Conservation (phyloP, 768 basidiomycete species). For the Floccularia luteovirens region DNA sequence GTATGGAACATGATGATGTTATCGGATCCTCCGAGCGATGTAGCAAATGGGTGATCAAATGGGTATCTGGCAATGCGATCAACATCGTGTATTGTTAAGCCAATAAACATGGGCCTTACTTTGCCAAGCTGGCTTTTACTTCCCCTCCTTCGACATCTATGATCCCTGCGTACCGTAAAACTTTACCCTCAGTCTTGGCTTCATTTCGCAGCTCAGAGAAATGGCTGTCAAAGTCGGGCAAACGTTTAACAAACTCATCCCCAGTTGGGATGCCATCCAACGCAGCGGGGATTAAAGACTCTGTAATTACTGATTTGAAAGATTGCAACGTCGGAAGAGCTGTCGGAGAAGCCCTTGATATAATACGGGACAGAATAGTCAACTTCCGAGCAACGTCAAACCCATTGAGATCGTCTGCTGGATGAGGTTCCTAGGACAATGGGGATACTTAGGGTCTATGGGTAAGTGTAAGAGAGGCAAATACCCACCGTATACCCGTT, state of each 20-base stretch:
- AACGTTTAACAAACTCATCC: constrained; percentile 72
- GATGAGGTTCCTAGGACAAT: constrained; percentile 80
- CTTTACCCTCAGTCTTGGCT: constrained; percentile 73
- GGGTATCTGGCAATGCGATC: constrained; percentile 57
- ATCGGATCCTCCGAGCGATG: constrained; percentile 91
- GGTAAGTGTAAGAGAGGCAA: not conserved
- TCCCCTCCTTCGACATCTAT: constrained; percentile 68
- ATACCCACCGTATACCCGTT: constrained; percentile 85
- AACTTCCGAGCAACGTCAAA: constrained; percentile 97
- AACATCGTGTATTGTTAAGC: constrained; percentile 1
- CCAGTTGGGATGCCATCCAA: constrained; percentile 64
- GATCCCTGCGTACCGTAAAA: constrained; percentile 91
- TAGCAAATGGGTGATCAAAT: constrained; percentile 86
- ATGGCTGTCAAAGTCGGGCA: constrained; percentile 77
- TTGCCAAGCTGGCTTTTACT: constrained; percentile 85
- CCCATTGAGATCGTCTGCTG: constrained; percentile 93
- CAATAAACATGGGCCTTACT: constrained; percentile 38
- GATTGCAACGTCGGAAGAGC: constrained; percentile 59
- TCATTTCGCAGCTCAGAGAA: constrained; percentile 73
- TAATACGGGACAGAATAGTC: constrained; percentile 85
- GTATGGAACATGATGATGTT: constrained; percentile 99
- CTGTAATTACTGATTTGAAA: constrained; percentile 72
- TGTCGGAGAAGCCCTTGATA: constrained; percentile 31
- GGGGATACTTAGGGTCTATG: not conserved
- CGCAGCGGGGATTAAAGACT: constrained; percentile 77